Evolutionary conservation across 2,329 filamentous ascomycete genomes (phyloP).

Genomic region (Metarhizium album): DNA sequence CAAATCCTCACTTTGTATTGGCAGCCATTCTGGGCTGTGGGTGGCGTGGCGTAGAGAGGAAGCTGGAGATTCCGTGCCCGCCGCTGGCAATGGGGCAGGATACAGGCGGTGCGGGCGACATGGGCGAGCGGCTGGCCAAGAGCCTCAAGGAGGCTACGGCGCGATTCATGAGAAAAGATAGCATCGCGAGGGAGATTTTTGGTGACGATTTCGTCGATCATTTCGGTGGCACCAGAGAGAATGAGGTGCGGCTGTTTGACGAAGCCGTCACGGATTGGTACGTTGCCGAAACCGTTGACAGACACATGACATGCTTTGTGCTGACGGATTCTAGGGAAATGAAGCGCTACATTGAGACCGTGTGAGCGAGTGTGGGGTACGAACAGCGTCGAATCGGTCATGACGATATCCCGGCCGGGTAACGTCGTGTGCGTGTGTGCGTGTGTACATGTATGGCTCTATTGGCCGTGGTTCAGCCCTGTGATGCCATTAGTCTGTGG

Average conservation of each 20-base stretch:
- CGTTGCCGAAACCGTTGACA: slow-evolving; percentile 24
- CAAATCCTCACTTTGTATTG: slow-evolving; percentile 80
- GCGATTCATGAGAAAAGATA: slow-evolving; percentile 64
- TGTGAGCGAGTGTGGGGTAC: slow-evolving; percentile 1
- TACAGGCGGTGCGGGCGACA: slow-evolving; percentile 60
- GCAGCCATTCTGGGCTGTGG: slow-evolving; percentile 79
- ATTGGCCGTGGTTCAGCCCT: not conserved
- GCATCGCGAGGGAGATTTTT: slow-evolving; percentile 86
- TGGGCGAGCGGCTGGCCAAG: slow-evolving; percentile 71
- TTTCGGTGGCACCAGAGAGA: slow-evolving; percentile 82
- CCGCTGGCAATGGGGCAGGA: slow-evolving; percentile 79
- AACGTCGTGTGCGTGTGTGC: too few relatives aligned
- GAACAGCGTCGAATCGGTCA: not conserved
- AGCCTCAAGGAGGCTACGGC: slow-evolving; percentile 74
- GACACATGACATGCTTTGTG: not conserved
- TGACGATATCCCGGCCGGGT: not conserved
- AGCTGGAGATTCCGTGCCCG: slow-evolving; percentile 69
- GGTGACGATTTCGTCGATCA: slow-evolving; percentile 95
- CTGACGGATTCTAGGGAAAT: slow-evolving; percentile 49
- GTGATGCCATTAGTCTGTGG: not conserved
- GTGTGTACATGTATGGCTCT: not conserved
- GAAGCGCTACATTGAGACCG: slow-evolving; percentile 44
- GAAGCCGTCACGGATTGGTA: slow-evolving; percentile 96
- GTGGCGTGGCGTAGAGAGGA: slow-evolving; percentile 87
- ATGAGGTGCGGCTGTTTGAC: slow-evolving; percentile 85